These are phyloP conservation scores for Aspergillus sp. DNA, from an alignment of 2,329 filamentous ascomycete genomes.

Conservation along the genomic window DNA sequence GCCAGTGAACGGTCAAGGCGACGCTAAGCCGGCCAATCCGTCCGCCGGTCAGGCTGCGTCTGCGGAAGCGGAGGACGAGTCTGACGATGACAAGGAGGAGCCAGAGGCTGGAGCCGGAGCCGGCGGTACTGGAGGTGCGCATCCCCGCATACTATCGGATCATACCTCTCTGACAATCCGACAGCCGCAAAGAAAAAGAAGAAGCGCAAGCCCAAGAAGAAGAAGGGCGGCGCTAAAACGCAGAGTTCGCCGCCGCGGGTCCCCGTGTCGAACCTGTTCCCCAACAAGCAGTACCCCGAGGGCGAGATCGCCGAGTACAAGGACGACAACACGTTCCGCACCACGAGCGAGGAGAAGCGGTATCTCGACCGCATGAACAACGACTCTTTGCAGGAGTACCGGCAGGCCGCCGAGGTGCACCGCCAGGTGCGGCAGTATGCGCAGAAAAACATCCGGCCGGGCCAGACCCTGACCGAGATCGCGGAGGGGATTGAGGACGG, in stretches of 20 bases:
- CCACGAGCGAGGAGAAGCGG: conserved; percentile 75
- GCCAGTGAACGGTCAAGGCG: conserved; percentile 34
- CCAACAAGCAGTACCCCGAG: conserved; percentile 61
- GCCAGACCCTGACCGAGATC: conserved; percentile 70
- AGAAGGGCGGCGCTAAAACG: conserved; percentile 49
- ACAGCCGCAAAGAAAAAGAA: conserved; percentile 63
- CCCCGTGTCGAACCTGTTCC: conserved; percentile 63
- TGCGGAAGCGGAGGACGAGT: conserved; percentile 45
- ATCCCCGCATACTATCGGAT: too few species aligned
- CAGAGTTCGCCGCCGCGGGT: conserved; percentile 73
- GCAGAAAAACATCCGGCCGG: conserved; percentile 70
- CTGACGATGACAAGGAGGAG: conserved; percentile 46
- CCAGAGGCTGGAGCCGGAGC: conserved; percentile 34
- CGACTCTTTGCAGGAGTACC: conserved; percentile 71
- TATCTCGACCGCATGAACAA: conserved; percentile 71
- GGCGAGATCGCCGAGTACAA: conserved; percentile 71
- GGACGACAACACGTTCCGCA: conserved; percentile 68
- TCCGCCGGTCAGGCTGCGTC: conserved; percentile 27
- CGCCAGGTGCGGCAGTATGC: conserved; percentile 79
- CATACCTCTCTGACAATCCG: conserved; percentile 2
- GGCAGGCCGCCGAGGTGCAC: conserved; percentile 79
- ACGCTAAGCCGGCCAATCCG: conserved; percentile 24
- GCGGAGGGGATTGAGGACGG: conserved; percentile 80
- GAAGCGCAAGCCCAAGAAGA: conserved; percentile 69
- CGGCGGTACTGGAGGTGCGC: conserved; percentile 28